A percentile compares a stretch with the other conserved stretches of the same genome.
These are phyloP conservation scores for Clavispora santaluciae DNA, from an alignment of 805 yeast genomes.

Conservation along the genomic window DNA sequence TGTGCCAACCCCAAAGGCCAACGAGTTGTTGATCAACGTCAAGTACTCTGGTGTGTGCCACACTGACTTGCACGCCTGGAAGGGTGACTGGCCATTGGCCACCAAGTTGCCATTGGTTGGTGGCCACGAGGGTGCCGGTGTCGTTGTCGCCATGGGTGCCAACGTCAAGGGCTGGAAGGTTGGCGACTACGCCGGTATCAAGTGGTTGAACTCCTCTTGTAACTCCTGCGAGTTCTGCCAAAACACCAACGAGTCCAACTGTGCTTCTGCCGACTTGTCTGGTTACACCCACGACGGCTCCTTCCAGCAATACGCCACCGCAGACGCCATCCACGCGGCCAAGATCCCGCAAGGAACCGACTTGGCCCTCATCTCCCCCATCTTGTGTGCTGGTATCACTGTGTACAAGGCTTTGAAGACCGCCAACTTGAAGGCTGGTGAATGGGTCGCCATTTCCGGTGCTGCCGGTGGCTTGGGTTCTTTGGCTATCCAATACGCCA, in stretches of 20 bases:
- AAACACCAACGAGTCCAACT: conserved; percentile 62
- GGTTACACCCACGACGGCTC: conserved; percentile 91
- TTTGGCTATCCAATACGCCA: conserved; percentile 68
- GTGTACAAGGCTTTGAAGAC: conserved; percentile 88
- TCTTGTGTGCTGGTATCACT: conserved; percentile 88
- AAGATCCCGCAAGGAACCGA: conserved; percentile 69
- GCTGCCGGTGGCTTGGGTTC: conserved; percentile 81
- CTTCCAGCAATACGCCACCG: conserved; percentile 87
- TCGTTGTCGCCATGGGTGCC: conserved; percentile 71
- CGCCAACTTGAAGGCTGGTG: conserved; percentile 62
- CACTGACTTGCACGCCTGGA: conserved; percentile 91
- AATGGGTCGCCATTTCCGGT: conserved; percentile 75
- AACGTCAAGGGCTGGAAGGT: conserved; percentile 65
- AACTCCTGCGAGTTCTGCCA: conserved; percentile 72
- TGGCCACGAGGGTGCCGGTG: conserved; percentile 90
- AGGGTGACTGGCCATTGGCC: conserved; percentile 86
- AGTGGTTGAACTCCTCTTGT: conserved; percentile 81
- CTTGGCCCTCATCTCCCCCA: conserved; percentile 72
- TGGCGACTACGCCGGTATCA: conserved; percentile 80
- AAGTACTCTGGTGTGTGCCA: conserved; percentile 91
- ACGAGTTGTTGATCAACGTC: conserved; percentile 75
- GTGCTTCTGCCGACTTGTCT: conserved; percentile 57
- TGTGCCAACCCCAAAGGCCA: conserved; percentile 73
- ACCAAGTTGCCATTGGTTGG: conserved; percentile 76
- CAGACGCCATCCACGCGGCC: conserved; percentile 85